phyloP scores from a whole-genome alignment of 495 filamentous ascomycete species.

The Penicillium atrosanguineum region DNA sequence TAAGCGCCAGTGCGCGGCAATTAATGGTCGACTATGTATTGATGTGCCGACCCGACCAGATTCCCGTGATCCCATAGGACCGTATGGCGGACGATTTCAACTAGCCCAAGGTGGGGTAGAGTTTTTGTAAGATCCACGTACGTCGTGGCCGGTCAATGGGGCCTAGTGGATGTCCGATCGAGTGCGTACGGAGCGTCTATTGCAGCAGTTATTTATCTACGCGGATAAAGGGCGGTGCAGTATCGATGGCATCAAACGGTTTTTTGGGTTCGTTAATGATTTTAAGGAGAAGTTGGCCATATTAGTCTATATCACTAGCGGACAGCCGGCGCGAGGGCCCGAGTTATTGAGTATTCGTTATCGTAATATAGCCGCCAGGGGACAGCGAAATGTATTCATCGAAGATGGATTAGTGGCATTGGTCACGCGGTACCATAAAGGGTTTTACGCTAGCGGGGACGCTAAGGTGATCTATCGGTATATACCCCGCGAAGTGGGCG shows the following conservation, averaged over 20 bases:
- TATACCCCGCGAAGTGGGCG: not conserved
- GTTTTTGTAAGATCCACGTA: constrained; percentile 12
- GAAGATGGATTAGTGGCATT: constrained; percentile 8
- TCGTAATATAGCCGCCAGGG: constrained; percentile 10
- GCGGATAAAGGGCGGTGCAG: not conserved
- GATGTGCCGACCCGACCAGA: not conserved
- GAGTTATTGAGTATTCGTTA: constrained; percentile 27
- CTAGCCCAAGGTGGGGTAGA: constrained; percentile 9
- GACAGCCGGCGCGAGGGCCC: constrained; percentile 22
- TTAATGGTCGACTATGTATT: not conserved
- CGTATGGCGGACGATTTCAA: constrained; percentile 2
- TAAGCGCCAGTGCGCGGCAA: not conserved
- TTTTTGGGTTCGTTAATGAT: not conserved
- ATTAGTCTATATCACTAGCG: constrained; percentile 18
- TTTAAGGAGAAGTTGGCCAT: constrained; percentile 25
- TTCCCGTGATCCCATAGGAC: constrained; percentile 7
- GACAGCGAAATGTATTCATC: constrained; percentile 14
- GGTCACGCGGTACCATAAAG: constrained; percentile 13
- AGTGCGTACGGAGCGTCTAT: not conserved
- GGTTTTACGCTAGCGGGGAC: constrained; percentile 8
- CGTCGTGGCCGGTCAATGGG: not conserved
- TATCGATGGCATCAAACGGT: not conserved
- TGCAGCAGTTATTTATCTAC: constrained; percentile 4
- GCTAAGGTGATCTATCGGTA: constrained; percentile 14
- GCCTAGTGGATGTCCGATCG: constrained; percentile 8